Evolutionary conservation across 768 basidiomycete genomes (phyloP), one percentile per base, ranked within the genome.

Genomic region (Termitomyces sp.): DNA sequence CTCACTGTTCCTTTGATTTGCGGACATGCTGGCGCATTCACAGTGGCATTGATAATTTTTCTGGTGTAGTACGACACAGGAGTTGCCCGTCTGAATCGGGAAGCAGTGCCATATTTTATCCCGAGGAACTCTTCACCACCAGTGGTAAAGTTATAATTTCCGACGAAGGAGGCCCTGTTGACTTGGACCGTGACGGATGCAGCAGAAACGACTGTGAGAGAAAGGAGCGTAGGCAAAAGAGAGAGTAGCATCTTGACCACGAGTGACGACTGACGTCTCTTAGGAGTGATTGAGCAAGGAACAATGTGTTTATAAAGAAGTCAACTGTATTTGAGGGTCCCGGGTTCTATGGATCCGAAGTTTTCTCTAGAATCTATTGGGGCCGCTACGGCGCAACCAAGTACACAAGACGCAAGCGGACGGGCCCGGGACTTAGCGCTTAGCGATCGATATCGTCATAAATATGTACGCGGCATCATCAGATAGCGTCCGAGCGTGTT

Each of bases 1-100:
- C 58, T 40, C 23, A 62, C 61, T 7, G 59, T 60, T 53, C 61
- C 61, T 29, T 56, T 56, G 39, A 62, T 62, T 27, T 62, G 61
- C 1, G 61, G 61, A 42, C 61, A 62, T 10, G 59, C 57, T 13
- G 57, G 56, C 12, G 52, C 59, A 44, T 50, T 20, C 10, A 38
- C 44, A 16, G 57, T 60, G 16, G 54, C 59, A 29, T 58, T 56
- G 15, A 63, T 46, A 1, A 31, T 43, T 2, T 25, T 42, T 0
- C 31, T n/a, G 2, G 18, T 40, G 13, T 18, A 22, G 39, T 63
- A 63, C 9, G 59, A 56, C 7, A 53, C 51, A n/a, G 56, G 18
- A 42, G 59, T 54, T 1, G 62, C 57, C 20, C 54, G 59, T n/a
- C 33, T 48, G 45, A 63, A 63, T 22, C 62, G 57, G 31, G 51